These are phyloP conservation scores for Peronospora belbahrii DNA, from an alignment of 352 stramenopile species.

Conservation along the genomic window DNA sequence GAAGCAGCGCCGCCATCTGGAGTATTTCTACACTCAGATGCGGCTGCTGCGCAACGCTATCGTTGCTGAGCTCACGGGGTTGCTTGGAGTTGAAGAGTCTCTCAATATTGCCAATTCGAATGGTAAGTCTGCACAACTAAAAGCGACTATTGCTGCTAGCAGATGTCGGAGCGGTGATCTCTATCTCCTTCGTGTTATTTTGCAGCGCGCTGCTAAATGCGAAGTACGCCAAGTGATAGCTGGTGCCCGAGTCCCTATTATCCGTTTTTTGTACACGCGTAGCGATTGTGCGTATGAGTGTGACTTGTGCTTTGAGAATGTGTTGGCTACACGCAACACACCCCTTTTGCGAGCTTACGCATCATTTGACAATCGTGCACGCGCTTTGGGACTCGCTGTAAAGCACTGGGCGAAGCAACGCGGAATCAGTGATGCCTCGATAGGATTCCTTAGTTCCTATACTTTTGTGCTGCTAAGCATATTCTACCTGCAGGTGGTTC, in stretches of 20 bases:
- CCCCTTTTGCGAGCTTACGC: conserved; percentile 73
- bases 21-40: conserved; percentile 41
- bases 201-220: conserved; percentile 45
- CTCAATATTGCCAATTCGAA: conserved; percentile 3
- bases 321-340: conserved; percentile 75
- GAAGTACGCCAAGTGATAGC: conserved; percentile 56
- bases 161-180: conserved; percentile 38
- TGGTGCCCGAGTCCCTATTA: conserved; percentile 72
- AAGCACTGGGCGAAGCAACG: conserved; percentile 98
- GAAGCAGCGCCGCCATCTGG: conserved; percentile 32
- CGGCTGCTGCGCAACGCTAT: conserved; percentile 29
- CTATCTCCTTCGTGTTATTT: conserved; percentile 35
- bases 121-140: conserved; percentile 19
- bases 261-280: conserved; percentile 53
- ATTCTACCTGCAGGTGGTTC: conserved; percentile 91
- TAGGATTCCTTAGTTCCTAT: conserved; percentile 96
- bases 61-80: conserved; percentile 13
- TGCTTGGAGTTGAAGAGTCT: conserved; percentile 4
- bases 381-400: conserved; percentile 89
- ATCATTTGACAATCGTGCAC: conserved; percentile 61
- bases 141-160: conserved; percentile 32
- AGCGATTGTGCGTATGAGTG: conserved; percentile 50
- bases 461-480: conserved; percentile 96
- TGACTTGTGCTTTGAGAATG: conserved; percentile 82
- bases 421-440: conserved; percentile 92